phyloP scores from a whole-genome alignment of 345 rosid species.

The Citrus sp. region DNA sequence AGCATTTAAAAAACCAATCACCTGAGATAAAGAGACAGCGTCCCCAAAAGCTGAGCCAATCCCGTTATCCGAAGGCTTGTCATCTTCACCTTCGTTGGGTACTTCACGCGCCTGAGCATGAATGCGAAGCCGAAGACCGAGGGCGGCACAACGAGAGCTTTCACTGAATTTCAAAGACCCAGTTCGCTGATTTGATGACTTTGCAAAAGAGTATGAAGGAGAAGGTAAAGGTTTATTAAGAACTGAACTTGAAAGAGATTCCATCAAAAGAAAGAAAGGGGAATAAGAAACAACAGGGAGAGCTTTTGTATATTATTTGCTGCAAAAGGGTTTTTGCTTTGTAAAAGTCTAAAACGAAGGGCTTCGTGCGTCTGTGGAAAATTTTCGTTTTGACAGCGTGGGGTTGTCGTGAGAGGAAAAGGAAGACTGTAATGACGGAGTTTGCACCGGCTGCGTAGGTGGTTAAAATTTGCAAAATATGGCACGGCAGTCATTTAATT shows the following conservation, averaged over 20 bases:
- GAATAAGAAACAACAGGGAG: background rate
- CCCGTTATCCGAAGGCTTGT: slow-evolving; percentile 29
- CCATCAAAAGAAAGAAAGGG: slow-evolving; percentile 34
- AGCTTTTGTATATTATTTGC: background rate
- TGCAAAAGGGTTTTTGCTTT: background rate
- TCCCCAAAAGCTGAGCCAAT: slow-evolving; percentile 41
- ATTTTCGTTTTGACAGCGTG: background rate
- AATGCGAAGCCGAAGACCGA: slow-evolving; percentile 34
- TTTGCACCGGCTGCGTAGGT: too few relatives aligned
- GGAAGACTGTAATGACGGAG: too few relatives aligned
- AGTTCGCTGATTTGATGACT: slow-evolving; percentile 26
- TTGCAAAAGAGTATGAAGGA: slow-evolving; percentile 28
- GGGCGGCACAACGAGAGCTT: slow-evolving; percentile 22
- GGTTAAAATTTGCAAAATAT: too few relatives aligned
- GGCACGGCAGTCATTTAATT: too few relatives aligned
- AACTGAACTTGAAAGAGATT: slow-evolving; percentile 36
- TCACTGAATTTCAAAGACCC: slow-evolving; percentile 42
- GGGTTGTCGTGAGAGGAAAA: too few relatives aligned
- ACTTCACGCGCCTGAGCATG: slow-evolving; percentile 40
- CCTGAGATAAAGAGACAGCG: slow-evolving; percentile 49
- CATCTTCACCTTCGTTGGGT: slow-evolving; percentile 41
- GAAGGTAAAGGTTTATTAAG: slow-evolving; percentile 27
- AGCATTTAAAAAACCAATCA: slow-evolving; percentile 4
- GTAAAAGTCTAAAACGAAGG: too few relatives aligned
- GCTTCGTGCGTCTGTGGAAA: background rate